Base-by-base conservation (phyloP, 768 basidiomycete genomes). In the Leucocoprinus leucothites region DNA sequence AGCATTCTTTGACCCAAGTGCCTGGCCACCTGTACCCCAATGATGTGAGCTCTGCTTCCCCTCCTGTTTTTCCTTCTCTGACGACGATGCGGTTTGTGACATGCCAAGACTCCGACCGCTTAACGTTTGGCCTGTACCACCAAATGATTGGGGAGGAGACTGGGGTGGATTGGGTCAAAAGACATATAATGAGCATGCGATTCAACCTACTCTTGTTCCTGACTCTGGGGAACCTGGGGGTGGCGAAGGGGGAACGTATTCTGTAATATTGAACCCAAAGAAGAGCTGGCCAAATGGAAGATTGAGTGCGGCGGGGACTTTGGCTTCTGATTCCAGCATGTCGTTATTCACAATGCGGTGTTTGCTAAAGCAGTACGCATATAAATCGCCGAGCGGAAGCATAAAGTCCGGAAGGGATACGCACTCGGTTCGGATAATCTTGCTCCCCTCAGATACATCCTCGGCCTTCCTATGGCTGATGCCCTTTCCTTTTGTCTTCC, bases 401-500 rank as follows among this genome's bases (percentile, higher is more conserved):
- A 38, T 13, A 4, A 6, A 38, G 6, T 13, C 31, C 26, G 16
- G 36, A 22, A 44, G 11, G 48, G 41, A 1, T 7, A 80, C 93
- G 63, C 60, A 98, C 96, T 91, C 91, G 45, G 94, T 94, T 46
- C 92, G 81, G 54, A 85, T 84, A 59, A 99, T 97, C 74, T 89
- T 95, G 74, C 91, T 94, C 19, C 81, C 83, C 61, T 84, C 81
- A 8, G 88, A 72, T 7, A 93, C 86, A 47, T 85, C 81, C 64
- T 98, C 92, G 5, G 83, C 84, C 64, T 89, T 87, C 53, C 91
- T 84, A 61, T 87, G 86, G 61, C 83, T 87, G 60, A 94, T 85
- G 1, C 97, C 97, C 64, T 93, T 95, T 26, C 97, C 97, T 70
- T 94, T 98, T 34, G 96, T 95, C 74, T 87, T 91, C 60, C 95